Evolutionary conservation across 2,329 filamentous ascomycete genomes (phyloP), one percentile per base, ranked within the genome.

Genomic region (Sarocladiaceae sp.): DNA sequence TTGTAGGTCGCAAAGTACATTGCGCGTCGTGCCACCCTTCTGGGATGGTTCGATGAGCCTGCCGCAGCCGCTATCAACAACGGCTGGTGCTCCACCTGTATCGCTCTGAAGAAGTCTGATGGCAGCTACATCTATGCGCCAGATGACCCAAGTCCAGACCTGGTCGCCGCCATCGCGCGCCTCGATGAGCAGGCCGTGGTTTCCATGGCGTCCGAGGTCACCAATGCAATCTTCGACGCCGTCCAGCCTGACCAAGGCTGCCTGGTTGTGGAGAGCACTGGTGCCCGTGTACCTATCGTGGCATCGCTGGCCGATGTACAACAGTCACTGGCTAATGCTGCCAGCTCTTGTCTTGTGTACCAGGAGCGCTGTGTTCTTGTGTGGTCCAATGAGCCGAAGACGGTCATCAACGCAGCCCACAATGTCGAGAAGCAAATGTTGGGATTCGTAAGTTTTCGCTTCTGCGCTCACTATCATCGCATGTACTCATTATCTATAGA

Each of bases 1-100:
- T 40, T 59, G 61, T 18, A 63, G 60, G 50, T 63, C 26, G 56
- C 59, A 10, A 63, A 60, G 28, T 63, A 63, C 44, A 56, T 63
- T 1, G 55, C 60, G 3, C 60, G 60, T 8, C 58, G 61, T 7
- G 60, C 61, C 12, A 63, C 59, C 0, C 51, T 63, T 2, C 54
- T 63, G 1, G 61, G 61, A 1, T 63, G 58, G 59, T 63, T 63
- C 2, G 61, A 63, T 39, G 61, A 63, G 7, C 58, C 58, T 20
- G 54, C 55, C 11, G 46, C 54, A 2, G 35, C 54, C 6, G 48
- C 58, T 20, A 56, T 63, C 31, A 58, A 44, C 18, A 62, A 53
- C n/a, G 61, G 61, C 29, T 61, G 56, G 57, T 60, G 59, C 2
- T 54, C 56, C 3, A 63, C 61, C 13, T 58, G 61, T 15, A 55